These are phyloP conservation scores for Pythium dissotocum DNA, from an alignment of 352 stramenopile genomes.

Conservation along the genomic window DNA sequence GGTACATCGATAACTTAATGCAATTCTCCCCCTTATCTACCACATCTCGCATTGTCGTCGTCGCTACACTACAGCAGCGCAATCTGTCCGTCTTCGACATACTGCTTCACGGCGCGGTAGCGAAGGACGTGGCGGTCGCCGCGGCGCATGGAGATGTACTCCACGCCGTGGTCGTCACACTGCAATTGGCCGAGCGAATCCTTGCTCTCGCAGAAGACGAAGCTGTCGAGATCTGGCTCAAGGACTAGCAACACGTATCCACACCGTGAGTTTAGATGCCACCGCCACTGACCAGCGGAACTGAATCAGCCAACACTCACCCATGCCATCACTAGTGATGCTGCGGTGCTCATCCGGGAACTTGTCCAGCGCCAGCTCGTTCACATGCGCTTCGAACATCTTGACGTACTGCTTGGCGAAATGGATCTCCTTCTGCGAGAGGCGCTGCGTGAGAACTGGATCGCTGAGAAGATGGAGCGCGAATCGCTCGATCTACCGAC, in stretches of 20 bases:
- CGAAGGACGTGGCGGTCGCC: conserved; percentile 72
- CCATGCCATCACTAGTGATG: conserved; percentile 65
- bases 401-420: conserved; percentile 76
- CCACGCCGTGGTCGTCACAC: conserved; percentile 69
- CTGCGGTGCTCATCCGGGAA: conserved; percentile 65
- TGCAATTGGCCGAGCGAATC: conserved; percentile 53
- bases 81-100: conserved; percentile 62
- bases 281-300: neutral
- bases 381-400: conserved; percentile 74
- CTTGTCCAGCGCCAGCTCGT: conserved; percentile 60
- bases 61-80: conserved; percentile 38
- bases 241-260: conserved; percentile 38
- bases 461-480: conserved; percentile 61
- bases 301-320: conserved; percentile 31
- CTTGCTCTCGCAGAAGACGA: conserved; percentile 83
- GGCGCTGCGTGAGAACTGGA: conserved; percentile 40
- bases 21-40: neutral
- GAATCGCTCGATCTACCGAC: conserved; percentile 71
- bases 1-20: conserved; percentile 29
- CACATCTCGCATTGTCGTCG: neutral
- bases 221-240: conserved; percentile 70
- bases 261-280: neutral
- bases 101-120: conserved; percentile 56
- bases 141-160: conserved; percentile 60
- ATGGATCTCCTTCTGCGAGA: conserved; percentile 72